Conservation (phyloP, 108 stramenopile genomes). For the Cyclotella sp. region DNA sequence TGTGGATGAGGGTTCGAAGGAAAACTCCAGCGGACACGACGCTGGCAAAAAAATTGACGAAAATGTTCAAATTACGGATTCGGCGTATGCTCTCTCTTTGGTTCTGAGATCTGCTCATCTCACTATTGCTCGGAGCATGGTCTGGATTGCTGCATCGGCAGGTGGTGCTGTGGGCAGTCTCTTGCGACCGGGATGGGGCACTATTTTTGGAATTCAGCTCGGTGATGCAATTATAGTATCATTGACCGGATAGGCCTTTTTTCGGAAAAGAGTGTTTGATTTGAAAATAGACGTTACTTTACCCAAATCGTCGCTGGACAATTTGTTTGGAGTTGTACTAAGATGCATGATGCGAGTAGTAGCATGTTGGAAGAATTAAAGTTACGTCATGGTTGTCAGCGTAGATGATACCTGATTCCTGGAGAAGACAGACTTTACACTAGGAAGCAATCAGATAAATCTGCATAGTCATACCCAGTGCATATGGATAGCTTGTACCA, state of each 20-base stretch:
- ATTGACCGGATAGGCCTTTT: slow-evolving; percentile 26
- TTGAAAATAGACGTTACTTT: neutral
- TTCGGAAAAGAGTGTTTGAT: neutral
- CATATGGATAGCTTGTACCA: slow-evolving; percentile 35
- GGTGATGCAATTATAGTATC: slow-evolving; percentile 45
- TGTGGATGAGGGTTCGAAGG: neutral
- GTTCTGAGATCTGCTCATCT: slow-evolving; percentile 37
- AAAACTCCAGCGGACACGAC: neutral
- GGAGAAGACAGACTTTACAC: neutral
- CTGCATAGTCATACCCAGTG: slow-evolving; percentile 50
- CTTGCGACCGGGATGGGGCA: slow-evolving; percentile 53
- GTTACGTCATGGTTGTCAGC: no score
- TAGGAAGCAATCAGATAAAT: slow-evolving; percentile 44
- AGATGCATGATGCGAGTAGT: neutral
- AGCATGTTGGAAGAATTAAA: neutral
- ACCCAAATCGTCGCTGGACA: neutral
- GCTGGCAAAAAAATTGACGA: slow-evolving; percentile 3
- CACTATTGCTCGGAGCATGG: slow-evolving; percentile 31
- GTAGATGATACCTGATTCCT: no score
- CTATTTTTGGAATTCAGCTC: slow-evolving; percentile 45
- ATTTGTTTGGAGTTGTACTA: neutral
- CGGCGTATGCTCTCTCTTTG: slow-evolving; percentile 45
- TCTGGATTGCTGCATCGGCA: slow-evolving; percentile 49
- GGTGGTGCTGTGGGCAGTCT: slow-evolving; percentile 47
- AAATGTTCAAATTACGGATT: slow-evolving; percentile 31